Evolutionary conservation across 441 rosid genomes (phyloP).

Genomic region (Gossypium trilobum): DNA sequence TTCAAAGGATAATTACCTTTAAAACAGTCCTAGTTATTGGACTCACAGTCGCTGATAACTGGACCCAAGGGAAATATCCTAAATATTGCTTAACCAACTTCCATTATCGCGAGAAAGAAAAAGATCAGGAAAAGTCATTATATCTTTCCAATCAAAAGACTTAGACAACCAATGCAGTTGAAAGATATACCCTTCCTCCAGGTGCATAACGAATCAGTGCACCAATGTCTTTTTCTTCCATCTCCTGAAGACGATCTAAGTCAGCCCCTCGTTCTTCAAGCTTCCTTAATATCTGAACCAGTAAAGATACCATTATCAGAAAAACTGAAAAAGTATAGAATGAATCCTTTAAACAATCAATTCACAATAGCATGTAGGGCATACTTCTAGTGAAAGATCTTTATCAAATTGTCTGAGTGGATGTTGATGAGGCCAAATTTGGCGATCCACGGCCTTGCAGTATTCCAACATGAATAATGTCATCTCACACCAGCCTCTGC

Average conservation of each 20-base stretch:
- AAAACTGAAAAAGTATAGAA: constrained; percentile 13
- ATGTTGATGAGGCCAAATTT: constrained; percentile 96
- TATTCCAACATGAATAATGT: constrained; percentile 87
- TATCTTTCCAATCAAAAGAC: constrained; percentile 16
- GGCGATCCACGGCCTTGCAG: constrained; percentile 99
- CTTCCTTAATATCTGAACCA: constrained; percentile 70
- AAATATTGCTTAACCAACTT: constrained; percentile 88
- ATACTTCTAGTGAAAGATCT: constrained; percentile 78
- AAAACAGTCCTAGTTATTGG: constrained; percentile 98
- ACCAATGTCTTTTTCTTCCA: constrained; percentile 96
- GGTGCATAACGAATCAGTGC: constrained; percentile 86
- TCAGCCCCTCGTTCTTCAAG: constrained; percentile 93
- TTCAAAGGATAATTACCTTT: constrained; percentile 48
- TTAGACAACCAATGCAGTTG: constrained; percentile 1
- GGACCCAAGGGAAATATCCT: constrained; percentile 80
- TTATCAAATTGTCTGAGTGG: constrained; percentile 93
- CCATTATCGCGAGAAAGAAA: constrained; percentile 21
- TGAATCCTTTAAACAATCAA: constrained; percentile 1
- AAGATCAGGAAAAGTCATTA: constrained; percentile 11
- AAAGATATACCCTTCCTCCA: constrained; percentile 74
- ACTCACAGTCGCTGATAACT: constrained; percentile 78
- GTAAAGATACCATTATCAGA: constrained; percentile 20
- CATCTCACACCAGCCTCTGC: constrained; percentile 97
- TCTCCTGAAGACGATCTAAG: constrained; percentile 78
- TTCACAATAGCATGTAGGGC: constrained; percentile 21